Evolutionary conservation across 345 rosid species (phyloP), one percentile per base, ranked within the genome.

Genomic region (Anastatica hierochuntica): DNA sequence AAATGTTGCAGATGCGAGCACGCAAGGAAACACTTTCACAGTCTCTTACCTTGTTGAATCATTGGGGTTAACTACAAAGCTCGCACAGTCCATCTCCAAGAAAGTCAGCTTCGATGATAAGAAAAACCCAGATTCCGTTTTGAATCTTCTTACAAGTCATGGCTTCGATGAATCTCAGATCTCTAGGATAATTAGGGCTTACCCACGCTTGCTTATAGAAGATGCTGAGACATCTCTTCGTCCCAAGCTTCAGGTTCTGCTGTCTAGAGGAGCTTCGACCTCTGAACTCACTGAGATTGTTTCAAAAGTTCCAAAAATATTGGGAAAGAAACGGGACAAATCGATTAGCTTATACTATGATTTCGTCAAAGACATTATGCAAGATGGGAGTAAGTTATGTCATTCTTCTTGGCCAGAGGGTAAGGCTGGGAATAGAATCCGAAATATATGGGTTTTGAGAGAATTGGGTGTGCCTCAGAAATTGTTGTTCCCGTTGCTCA

Each of bases 221-320:
- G 41, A 50, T 33, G 35, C 56, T 8, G 55, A 56, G 61, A 56
- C 44, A 16, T 56, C 51, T 3, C 46, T 69, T 19, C 33, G 21
- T 35, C 74, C 68, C 14, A 69, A 76, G 46, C 34, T 72, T 9
- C 9, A 64, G 51, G 58, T 60, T 52, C 1, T 75, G 0, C 45
- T 14, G 16, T 68, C 73, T 0, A 56, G 27, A 46, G 71, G 72
- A 14, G 53, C 69, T 43, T 66, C 77, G 4, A 50, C 14, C 20
- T 8, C 56, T 37, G 73, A 47, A 8, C 23, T 59, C 29, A 35
- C 35, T 7, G 46, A 39, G 52, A 1, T 56, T 5, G 8, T 76
- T 5, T 36, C 49, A 1, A 4, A 1, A 7, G 43, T 26, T 60
- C 69, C 81, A 0, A 12, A 5, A 4, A 4, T 73, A 21, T 52